Evolutionary conservation across 306 rosid species (phyloP).

Genomic region (Carpinus fangiana): DNA sequence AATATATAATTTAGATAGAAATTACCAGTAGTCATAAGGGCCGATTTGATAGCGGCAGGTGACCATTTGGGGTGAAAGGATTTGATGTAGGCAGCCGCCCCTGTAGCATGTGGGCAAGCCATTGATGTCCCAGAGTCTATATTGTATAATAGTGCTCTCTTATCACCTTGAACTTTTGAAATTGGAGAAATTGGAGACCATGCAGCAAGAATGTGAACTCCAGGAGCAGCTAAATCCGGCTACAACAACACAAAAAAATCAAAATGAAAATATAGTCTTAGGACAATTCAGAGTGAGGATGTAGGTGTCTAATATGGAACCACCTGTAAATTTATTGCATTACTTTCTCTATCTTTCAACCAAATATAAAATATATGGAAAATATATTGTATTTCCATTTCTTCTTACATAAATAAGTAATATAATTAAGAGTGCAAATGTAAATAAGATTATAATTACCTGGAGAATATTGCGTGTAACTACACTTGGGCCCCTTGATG

Average conservation of each 20-base stretch:
- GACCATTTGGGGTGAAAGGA: conserved; percentile 55
- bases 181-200: conserved; percentile 20
- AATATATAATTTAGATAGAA: too few relatives aligned
- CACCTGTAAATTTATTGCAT: too few relatives aligned
- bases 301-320: too few relatives aligned
- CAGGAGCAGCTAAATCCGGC: conserved; percentile 54
- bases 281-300: too few relatives aligned
- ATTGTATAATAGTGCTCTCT: conserved; percentile 7
- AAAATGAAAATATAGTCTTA: too few relatives aligned
- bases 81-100: conserved; percentile 48
- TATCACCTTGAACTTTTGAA: conserved; percentile 10
- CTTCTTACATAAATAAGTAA: too few relatives aligned
- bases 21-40: conserved; percentile 52
- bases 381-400: too few relatives aligned
- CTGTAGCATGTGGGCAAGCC: conserved; percentile 57
- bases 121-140: conserved; percentile 45
- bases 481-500: too few relatives aligned
- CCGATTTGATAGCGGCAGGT: conserved; percentile 47
- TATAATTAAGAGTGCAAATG: background rate
- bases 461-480: too few relatives aligned
- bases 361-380: too few relatives aligned
- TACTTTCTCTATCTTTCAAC: too few relatives aligned
- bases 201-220: conserved; percentile 47
- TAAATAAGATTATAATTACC: background rate
- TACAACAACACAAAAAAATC: background rate